Evolutionary conservation across 2,329 filamentous ascomycete species (phyloP).

Genomic region (Calycina herbarum): DNA sequence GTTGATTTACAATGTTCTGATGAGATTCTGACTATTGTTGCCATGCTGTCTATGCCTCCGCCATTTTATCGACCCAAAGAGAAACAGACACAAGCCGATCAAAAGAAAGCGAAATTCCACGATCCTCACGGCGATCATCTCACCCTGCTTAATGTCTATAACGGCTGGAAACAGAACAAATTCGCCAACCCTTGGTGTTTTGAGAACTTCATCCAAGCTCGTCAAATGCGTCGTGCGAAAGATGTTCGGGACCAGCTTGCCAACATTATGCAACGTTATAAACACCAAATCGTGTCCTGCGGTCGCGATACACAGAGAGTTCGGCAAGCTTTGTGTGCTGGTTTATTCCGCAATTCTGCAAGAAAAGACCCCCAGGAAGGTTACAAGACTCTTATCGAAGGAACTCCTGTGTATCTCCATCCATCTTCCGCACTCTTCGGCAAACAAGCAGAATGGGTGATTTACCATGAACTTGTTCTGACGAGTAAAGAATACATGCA

Average conservation of each 20-base stretch:
- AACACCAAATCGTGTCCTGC: constrained; percentile 78
- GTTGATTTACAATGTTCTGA: constrained; percentile 89
- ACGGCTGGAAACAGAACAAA: constrained; percentile 86
- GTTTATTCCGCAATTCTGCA: constrained; percentile 94
- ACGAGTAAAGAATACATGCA: constrained; percentile 99
- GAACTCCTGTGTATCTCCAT: constrained; percentile 92
- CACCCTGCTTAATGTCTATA: constrained; percentile 94
- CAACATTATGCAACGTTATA: constrained; percentile 91
- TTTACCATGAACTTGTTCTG: constrained; percentile 87
- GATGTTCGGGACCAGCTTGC: constrained; percentile 91
- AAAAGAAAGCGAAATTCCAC: constrained; percentile 97
- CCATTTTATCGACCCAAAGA: constrained; percentile 97
- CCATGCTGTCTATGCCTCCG: constrained; percentile 84
- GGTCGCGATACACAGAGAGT: constrained; percentile 85
- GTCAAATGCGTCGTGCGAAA: constrained; percentile 83
- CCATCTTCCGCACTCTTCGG: constrained; percentile 90
- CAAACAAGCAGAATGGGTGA: constrained; percentile 93
- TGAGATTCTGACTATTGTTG: constrained; percentile 90
- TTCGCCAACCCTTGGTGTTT: constrained; percentile 91
- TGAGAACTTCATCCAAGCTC: constrained; percentile 95
- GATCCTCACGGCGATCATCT: constrained; percentile 93
- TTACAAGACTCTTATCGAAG: constrained; percentile 96
- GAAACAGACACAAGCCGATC: constrained; percentile 92
- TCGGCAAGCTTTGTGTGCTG: constrained; percentile 82
- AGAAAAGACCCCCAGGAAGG: constrained; percentile 95